Evolutionary conservation across 2,329 filamentous ascomycete species (phyloP).

Genomic region (Exophiala sp.): DNA sequence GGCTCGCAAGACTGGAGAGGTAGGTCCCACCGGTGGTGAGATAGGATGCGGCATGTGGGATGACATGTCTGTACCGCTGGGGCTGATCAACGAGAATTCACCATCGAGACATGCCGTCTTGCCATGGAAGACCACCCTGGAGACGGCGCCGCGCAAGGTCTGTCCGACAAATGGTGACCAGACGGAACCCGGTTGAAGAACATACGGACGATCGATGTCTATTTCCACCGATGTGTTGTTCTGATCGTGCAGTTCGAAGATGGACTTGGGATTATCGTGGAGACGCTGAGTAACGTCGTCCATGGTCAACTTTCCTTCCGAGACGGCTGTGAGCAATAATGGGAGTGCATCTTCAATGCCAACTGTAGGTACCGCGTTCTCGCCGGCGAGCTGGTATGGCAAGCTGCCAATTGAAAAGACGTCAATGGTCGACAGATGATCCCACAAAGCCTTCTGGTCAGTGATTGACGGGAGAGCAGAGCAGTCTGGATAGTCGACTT

Average conservation of each 20-base stretch:
- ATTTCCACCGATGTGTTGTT: constrained; percentile 69
- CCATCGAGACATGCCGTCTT: constrained; percentile 74
- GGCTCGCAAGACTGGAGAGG: constrained; percentile 38
- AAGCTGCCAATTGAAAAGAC: constrained; percentile 76
- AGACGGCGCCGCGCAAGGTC: constrained; percentile 65
- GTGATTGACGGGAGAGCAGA: constrained; percentile 61
- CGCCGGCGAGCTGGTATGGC: constrained; percentile 68
- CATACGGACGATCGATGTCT: constrained; percentile 69
- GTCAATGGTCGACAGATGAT: constrained; percentile 68
- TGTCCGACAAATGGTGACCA: constrained; percentile 74
- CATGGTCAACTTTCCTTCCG: constrained; percentile 68
- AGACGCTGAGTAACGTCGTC: constrained; percentile 69
- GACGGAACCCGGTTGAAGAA: constrained; percentile 48
- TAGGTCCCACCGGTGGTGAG: constrained; percentile 54
- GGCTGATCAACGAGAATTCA: constrained; percentile 53
- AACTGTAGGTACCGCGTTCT: constrained; percentile 56
- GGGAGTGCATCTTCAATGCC: constrained; percentile 73
- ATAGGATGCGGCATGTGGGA: constrained; percentile 52
- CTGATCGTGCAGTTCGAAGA: constrained; percentile 80
- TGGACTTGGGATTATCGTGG: constrained; percentile 74
- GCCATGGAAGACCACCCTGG: constrained; percentile 71
- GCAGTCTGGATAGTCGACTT: constrained; percentile 66
- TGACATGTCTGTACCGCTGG: constrained; percentile 72
- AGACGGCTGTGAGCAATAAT: constrained; percentile 70
- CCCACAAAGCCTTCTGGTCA: constrained; percentile 72